Evolutionary conservation across 2,329 filamentous ascomycete species (phyloP).

Genomic region (Colletotrichum sp.): DNA sequence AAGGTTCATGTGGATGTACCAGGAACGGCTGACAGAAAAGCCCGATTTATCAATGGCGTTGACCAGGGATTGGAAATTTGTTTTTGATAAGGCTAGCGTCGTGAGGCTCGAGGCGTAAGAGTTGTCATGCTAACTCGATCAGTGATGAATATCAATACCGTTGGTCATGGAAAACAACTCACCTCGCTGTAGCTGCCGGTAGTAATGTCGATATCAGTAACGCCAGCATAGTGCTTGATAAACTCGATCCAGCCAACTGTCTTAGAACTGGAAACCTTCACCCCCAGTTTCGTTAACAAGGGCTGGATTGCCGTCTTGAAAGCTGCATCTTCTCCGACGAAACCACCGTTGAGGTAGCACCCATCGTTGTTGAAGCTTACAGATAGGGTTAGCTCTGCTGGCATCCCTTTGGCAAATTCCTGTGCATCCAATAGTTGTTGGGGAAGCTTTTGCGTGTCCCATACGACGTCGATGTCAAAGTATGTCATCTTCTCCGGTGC

Average conservation of each 20-base stretch:
- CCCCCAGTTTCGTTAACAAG: background rate
- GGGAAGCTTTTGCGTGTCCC: background rate
- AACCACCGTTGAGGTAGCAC: slow-evolving; percentile 2
- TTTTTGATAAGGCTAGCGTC: slow-evolving; percentile 26
- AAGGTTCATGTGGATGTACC: slow-evolving; percentile 40
- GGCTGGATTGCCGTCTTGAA: background rate
- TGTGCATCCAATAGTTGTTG: background rate
- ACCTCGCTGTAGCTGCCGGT: slow-evolving; percentile 1
- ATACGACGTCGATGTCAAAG: slow-evolving; percentile 22
- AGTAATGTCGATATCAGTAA: background rate
- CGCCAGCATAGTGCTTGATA: background rate
- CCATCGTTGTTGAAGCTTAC: slow-evolving; percentile 8
- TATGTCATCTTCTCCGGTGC: slow-evolving; percentile 35
- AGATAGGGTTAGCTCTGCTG: slow-evolving; percentile 32
- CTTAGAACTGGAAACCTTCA: background rate
- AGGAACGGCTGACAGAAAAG: slow-evolving; percentile 25
- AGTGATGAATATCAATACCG: background rate
- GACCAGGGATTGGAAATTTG: slow-evolving; percentile 26
- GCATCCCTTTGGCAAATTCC: background rate
- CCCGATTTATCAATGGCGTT: slow-evolving; percentile 23
- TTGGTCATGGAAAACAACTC: too few species aligned
- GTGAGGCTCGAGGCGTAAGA: slow-evolving; percentile 35
- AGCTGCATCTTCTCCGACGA: background rate
- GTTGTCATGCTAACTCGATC: slow-evolving; percentile 26
- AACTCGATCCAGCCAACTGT: slow-evolving; percentile 11